Conservation (phyloP, 2,329 filamentous ascomycete genomes). For the Meredithiella fracta region DNA sequence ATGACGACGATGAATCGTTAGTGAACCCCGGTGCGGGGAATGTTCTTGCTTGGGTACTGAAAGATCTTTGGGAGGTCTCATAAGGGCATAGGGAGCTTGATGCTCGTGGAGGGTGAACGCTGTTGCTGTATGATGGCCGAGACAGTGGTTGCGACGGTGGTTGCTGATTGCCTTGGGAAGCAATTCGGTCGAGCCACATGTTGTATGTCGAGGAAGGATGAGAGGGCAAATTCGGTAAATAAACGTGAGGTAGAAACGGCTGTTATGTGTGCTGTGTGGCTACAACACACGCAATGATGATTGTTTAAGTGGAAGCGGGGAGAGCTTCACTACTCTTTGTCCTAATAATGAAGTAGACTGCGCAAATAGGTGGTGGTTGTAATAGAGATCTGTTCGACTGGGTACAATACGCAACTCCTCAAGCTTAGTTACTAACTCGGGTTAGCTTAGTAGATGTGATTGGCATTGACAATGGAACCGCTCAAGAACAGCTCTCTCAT, state of each 20-base stretch:
- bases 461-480: neutral
- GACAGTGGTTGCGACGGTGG: constrained; percentile 34
- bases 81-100: constrained; percentile 49
- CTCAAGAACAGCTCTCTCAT: no score
- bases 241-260: neutral
- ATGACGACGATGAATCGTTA: constrained; percentile 60
- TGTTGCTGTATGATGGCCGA: constrained; percentile 28
- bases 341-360: neutral
- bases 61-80: constrained; percentile 50
- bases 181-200: constrained; percentile 88
- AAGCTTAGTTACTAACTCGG: neutral
- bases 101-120: constrained; percentile 51
- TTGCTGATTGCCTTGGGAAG: constrained; percentile 40
- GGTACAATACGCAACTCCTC: neutral
- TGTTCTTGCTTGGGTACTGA: constrained; percentile 27
- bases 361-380: neutral
- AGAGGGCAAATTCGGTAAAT: neutral
- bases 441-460: neutral
- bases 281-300: neutral
- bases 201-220: constrained; percentile 15
- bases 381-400: neutral
- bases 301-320: neutral
- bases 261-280: neutral
- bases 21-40: constrained; percentile 64
- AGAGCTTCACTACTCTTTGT: neutral